Percentiles rank a stretch among this genome's conserved stretches.
phyloP scores from a whole-genome alignment of 2,329 filamentous ascomycete genomes.

The Verticillium dahliae region DNA sequence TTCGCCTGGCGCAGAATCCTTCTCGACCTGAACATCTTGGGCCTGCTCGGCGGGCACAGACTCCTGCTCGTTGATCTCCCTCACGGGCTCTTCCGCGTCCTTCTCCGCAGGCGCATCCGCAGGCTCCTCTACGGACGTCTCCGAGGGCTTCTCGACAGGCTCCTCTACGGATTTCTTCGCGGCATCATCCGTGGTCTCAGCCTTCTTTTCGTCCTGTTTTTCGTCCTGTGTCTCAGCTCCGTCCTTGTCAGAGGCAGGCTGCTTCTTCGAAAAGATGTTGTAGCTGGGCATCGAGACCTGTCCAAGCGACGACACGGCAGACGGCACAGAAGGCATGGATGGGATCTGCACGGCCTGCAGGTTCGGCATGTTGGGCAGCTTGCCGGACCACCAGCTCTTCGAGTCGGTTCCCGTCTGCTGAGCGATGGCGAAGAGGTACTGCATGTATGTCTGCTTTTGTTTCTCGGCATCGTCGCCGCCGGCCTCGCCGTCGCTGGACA shows the following conservation, averaged over 20 bases:
- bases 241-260: neutral
- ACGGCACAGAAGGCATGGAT: constrained; percentile 18
- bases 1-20: neutral
- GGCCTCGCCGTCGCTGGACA: constrained; percentile 32
- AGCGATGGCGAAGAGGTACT: constrained; percentile 41
- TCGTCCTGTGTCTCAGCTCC: neutral
- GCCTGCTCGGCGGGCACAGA: too few relatives aligned
- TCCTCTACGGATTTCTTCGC: neutral
- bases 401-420: constrained; percentile 40
- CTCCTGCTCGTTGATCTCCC: neutral
- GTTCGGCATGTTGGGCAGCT: constrained; percentile 24
- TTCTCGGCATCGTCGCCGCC: constrained; percentile 26
- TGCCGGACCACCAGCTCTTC: constrained; percentile 41
- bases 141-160: neutral
- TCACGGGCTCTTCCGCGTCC: too few relatives aligned
- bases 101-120: too few relatives aligned
- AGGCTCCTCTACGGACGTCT: neutral
- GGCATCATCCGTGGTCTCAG: neutral
- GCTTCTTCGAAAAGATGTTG: constrained; percentile 22
- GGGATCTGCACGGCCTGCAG: constrained; percentile 28
- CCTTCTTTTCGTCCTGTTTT: neutral
- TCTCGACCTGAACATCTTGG: neutral
- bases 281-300: constrained; percentile 23
- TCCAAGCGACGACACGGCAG: constrained; percentile 20
- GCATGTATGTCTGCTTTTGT: constrained; percentile 34